Conservation (phyloP, 352 stramenopile genomes). For the Phytophthora citrophthora region DNA sequence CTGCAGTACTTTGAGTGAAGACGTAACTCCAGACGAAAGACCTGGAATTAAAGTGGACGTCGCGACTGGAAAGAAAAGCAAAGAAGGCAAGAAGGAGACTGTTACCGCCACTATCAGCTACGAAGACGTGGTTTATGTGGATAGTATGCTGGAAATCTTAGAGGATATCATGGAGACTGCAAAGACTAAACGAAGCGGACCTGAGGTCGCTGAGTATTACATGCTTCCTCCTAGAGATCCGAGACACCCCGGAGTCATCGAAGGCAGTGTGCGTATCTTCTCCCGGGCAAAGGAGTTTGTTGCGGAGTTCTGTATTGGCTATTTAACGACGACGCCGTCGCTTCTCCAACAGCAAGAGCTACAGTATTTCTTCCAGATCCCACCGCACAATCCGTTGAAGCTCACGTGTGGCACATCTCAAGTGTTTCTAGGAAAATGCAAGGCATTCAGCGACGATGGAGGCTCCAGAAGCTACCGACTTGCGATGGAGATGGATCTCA, state of each 20-base stretch:
- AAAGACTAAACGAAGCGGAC: background rate
- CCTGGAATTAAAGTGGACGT: background rate
- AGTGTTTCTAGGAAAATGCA: conserved; percentile 29
- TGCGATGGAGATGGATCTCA: conserved; percentile 28
- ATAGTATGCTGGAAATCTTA: conserved; percentile 32
- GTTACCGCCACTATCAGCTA: background rate
- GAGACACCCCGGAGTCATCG: conserved; percentile 6
- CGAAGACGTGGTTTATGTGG: conserved; percentile 17
- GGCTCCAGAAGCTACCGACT: conserved; percentile 28
- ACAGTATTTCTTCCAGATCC: conserved; percentile 41
- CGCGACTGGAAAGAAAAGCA: background rate
- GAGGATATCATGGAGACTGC: conserved; percentile 23
- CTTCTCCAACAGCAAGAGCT: conserved; percentile 32
- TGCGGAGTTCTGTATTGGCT: conserved; percentile 33
- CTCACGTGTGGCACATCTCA: conserved; percentile 22
- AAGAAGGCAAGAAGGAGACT: background rate
- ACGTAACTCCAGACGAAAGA: conserved; percentile 30
- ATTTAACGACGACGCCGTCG: conserved; percentile 24
- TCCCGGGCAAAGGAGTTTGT: conserved; percentile 11
- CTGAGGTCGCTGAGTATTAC: conserved; percentile 23
- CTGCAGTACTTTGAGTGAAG: conserved; percentile 30
- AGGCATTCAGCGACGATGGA: conserved; percentile 21
- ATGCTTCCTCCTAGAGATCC: conserved; percentile 32
- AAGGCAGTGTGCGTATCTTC: conserved; percentile 34
- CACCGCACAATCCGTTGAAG: conserved; percentile 38